A percentile compares a stretch with the other conserved stretches of the same genome.
Evolutionary conservation across 78 protist genomes (phyloP).

Genomic region (Protostelium mycophagum): DNA sequence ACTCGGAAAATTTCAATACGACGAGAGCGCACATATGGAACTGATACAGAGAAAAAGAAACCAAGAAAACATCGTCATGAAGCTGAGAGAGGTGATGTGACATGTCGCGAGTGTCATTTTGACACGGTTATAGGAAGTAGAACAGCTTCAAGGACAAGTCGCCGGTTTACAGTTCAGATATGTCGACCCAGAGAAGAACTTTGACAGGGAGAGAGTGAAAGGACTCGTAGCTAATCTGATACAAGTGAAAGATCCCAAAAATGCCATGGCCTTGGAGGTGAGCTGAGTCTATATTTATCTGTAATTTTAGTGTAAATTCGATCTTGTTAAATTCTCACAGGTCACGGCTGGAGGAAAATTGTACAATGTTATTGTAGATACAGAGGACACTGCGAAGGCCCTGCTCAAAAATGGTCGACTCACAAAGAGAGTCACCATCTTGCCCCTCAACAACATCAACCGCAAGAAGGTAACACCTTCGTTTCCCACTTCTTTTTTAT

Average conservation of each 20-base stretch:
- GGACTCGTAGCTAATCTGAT: conserved; percentile 88
- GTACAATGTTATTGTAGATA: conserved; percentile 90
- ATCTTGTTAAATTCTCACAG: too few relatives aligned
- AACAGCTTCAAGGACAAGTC: conserved; percentile 13
- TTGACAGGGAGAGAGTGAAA: conserved; percentile 72
- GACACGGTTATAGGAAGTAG: background rate
- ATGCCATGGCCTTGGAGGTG: conserved; percentile 85
- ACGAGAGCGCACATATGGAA: background rate
- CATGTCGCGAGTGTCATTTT: background rate
- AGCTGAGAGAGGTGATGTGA: conserved; percentile 12
- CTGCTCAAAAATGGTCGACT: conserved; percentile 82
- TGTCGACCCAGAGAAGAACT: conserved; percentile 58
- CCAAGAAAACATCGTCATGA: background rate
- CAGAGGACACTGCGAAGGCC: conserved; percentile 72
- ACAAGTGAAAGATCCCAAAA: conserved; percentile 33
- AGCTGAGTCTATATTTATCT: too few relatives aligned
- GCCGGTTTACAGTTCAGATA: conserved; percentile 73
- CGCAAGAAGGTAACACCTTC: conserved; percentile 10
- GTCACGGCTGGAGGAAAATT: conserved; percentile 89
- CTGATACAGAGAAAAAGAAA: conserved; percentile 1
- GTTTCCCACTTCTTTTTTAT: background rate
- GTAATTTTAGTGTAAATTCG: too few relatives aligned
- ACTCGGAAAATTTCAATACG: background rate
- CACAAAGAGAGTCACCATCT: conserved; percentile 82
- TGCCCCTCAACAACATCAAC: conserved; percentile 93